Percentiles rank a stretch among this genome's conserved stretches.
These are phyloP conservation scores for Gnomoniopsis sp. DNA, from an alignment of 2,329 filamentous ascomycete species.

Conservation along the genomic window DNA sequence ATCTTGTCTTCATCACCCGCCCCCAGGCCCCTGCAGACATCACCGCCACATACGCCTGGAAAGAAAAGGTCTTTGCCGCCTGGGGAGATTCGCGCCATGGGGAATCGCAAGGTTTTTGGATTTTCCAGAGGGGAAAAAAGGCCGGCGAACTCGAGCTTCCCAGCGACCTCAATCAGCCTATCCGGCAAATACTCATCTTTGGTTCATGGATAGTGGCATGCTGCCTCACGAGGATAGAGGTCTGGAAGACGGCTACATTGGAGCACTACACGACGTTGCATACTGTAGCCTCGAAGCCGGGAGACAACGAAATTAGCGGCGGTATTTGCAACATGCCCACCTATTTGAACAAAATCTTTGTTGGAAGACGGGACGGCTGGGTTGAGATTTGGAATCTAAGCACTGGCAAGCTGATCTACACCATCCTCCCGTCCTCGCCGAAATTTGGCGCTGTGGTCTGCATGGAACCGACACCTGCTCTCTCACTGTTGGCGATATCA, in stretches of 20 bases:
- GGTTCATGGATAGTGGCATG: slow-evolving; percentile 89
- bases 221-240: slow-evolving; percentile 70
- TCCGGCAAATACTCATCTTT: slow-evolving; percentile 76
- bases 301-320: slow-evolving; percentile 69
- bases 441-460: slow-evolving; percentile 81
- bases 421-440: slow-evolving; percentile 71
- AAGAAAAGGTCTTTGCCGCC: slow-evolving; percentile 81
- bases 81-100: slow-evolving; percentile 65
- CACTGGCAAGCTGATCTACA: slow-evolving; percentile 87
- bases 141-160: slow-evolving; percentile 71
- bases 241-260: slow-evolving; percentile 80
- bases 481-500: slow-evolving; percentile 84
- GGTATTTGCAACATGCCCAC: slow-evolving; percentile 87
- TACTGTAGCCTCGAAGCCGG: slow-evolving; percentile 52
- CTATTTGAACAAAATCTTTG: slow-evolving; percentile 92
- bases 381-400: slow-evolving; percentile 98
- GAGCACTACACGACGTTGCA: slow-evolving; percentile 89
- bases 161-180: slow-evolving; percentile 61
- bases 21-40: slow-evolving; percentile 85
- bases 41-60: slow-evolving; percentile 85
- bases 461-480: slow-evolving; percentile 75
- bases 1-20: slow-evolving; percentile 88
- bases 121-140: slow-evolving; percentile 88
- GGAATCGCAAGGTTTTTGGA: slow-evolving; percentile 70
- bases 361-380: slow-evolving; percentile 80